Base-by-base conservation (phyloP, 1,139 yeast genomes). In the Debaryomyces singareniensis region DNA sequence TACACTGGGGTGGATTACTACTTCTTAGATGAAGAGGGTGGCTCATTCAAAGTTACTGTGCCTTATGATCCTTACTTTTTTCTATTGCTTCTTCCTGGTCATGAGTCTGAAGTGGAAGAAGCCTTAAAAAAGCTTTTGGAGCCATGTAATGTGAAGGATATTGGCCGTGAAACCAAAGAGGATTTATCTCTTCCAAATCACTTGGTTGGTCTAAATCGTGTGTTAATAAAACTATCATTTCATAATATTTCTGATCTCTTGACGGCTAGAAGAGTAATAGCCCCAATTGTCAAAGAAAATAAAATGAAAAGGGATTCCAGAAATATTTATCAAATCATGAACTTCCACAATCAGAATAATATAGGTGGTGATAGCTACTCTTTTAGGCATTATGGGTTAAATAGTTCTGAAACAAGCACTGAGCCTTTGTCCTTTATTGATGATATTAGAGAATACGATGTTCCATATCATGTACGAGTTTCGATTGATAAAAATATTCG, bases 11-110 rank as follows among this genome's bases (percentile, higher is more conserved):
- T 91, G 3, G 97, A 91, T 48, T 87, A 83, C 54, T 93, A 93
- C 52, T 93, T 93, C 44, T 59, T 93, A n/a, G 97, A 91, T 51
- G 96, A 86, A 47, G 96, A 89, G 56, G 99, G 99, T 26, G 98
- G 97, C 3, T 77, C 85, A 23, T 93, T 93, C 63, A 91, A 89
- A 51, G 79, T 89, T 3, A 82, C 95, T 1, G 57, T 84, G 13
- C 80, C 74, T 37, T 85, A 74, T 50, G 91, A 86, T 47, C 98
- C 99, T 0, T 93, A 93, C 52, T 84, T 93, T 49, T 73, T 81
- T 33, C 59, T 93, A n/a, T 69, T 77, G 5, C 76, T 87, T 38
- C 62, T 72, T 20, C 72, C 74, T 3, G 81, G 77, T 0, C 68
- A 67, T 31, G 95, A 84, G 40, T 66, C 78, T 1, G 96, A 85